phyloP scores from a whole-genome alignment of 257 asterid genomes.

The Gentiana macrophylla region DNA sequence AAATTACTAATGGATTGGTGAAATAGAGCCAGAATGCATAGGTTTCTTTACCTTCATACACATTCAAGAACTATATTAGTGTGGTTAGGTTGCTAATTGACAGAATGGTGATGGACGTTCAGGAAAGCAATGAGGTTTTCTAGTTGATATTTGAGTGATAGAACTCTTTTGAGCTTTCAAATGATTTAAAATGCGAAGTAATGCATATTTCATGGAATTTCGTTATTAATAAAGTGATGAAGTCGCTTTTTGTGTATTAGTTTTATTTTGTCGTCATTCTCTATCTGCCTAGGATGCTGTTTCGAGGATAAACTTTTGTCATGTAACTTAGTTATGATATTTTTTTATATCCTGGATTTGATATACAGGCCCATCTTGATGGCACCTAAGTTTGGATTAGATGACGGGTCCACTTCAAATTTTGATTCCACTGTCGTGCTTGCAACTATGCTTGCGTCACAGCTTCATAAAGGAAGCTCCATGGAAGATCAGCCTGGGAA shows the following conservation, averaged over 20 bases:
- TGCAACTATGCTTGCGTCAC: conserved; percentile 93
- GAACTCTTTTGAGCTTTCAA: too few species aligned
- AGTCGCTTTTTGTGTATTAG: not conserved
- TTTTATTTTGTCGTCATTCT: not conserved
- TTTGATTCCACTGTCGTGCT: conserved; percentile 90
- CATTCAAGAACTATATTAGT: too few species aligned
- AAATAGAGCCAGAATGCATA: not conserved
- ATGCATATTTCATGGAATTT: not conserved
- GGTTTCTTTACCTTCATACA: too few species aligned
- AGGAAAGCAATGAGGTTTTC: too few species aligned
- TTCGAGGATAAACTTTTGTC: conserved; percentile 7
- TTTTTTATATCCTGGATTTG: conserved; percentile 17
- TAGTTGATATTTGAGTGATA: too few species aligned
- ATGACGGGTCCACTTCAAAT: conserved; percentile 55
- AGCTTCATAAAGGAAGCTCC: conserved; percentile 40
- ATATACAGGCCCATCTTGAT: conserved; percentile 79
- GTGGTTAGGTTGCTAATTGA: too few species aligned
- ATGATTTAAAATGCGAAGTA: too few species aligned
- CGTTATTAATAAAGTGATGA: not conserved
- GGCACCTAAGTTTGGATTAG: conserved; percentile 82
- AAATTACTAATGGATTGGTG: not conserved
- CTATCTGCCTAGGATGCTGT: conserved; percentile 4
- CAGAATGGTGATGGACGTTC: too few species aligned
- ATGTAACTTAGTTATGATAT: conserved; percentile 10
- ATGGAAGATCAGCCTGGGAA: conserved; percentile 34